Evolutionary conservation across 176 grass and related monocot genomes (phyloP).

Genomic region (Pharus latifolius): DNA sequence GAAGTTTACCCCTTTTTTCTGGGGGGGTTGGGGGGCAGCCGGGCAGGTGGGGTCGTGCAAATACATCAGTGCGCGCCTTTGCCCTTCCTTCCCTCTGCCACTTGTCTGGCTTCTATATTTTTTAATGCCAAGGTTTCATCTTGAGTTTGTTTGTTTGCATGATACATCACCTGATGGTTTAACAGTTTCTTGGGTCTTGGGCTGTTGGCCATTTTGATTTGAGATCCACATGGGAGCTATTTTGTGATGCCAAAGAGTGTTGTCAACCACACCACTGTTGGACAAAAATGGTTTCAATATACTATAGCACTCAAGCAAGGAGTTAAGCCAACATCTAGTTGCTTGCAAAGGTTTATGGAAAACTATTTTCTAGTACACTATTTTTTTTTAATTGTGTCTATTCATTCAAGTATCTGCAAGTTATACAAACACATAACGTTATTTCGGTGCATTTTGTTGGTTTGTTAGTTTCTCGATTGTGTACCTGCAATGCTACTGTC

Average conservation of each 20-base stretch:
- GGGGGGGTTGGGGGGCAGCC: too few species aligned
- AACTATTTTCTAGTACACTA: not conserved
- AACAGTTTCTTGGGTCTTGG: too few species aligned
- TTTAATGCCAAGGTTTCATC: not conserved
- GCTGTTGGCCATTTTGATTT: not conserved
- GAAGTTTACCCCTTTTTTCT: too few species aligned
- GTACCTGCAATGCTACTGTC: not conserved
- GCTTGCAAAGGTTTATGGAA: not conserved
- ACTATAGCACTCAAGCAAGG: not conserved
- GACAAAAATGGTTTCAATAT: not conserved
- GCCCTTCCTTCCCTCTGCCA: too few species aligned
- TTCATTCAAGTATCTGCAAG: not conserved
- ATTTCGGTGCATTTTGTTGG: not conserved
- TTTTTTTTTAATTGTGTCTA: not conserved
- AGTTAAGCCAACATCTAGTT: not conserved
- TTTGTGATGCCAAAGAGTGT: not conserved
- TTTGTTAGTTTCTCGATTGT: conserved; percentile 5
- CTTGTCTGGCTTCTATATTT: too few species aligned
- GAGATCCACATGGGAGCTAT: not conserved
- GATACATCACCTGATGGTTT: not conserved
- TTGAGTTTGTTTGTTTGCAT: not conserved
- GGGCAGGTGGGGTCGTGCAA: too few species aligned
- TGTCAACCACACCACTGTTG: not conserved
- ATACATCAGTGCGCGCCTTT: too few species aligned
- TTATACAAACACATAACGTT: not conserved